Evolutionary conservation across 306 rosid genomes (phyloP), one percentile per base, ranked within the genome.

Genomic region (Lathyrus aphaca): DNA sequence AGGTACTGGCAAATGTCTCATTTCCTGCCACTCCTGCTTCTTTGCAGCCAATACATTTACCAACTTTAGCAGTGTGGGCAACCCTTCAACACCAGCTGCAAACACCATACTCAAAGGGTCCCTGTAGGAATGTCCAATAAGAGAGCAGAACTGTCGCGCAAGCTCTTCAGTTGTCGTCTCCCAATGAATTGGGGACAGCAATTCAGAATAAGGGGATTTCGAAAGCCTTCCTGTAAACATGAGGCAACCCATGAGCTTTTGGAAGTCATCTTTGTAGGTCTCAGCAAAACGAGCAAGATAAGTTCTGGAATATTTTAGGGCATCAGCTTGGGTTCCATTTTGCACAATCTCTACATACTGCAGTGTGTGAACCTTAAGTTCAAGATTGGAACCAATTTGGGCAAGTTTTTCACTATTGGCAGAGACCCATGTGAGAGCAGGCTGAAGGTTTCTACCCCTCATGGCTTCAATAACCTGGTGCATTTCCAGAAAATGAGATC

Each of bases 171-270:
- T 77, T 42, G 84, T 74, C 70, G 74, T 82, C 76, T 85, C 89
- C 97, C 96, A 91, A 66, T 75, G 85, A 69, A 44, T 14, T 65
- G 87, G 87, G 27, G 88, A 87, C n/a, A 76, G 57, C 74, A 86
- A 48, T 74, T 85, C 93, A 48, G 84, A 65, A 79, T 91, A 91
- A 17, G 97, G 97, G 73, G 93, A 86, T 57, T 53, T 80, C 32
- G 75, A 78, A 23, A 91, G 86, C 86, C 83, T 83, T 82, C 93
- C 85, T 29, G 79, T 80, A 72, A 69, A 91, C 59, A 82, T 64
- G 74, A 91, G 88, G 85, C 93, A 86, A 67, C 89, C 89, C 97
- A 88, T 88, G 75, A 91, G 96, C 91, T 91, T 89, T 78, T 77
- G 79, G 79, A 91, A 81, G 78, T 88, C 96, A 30, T 76, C 87